Evolutionary conservation across 78 protist species (phyloP), one percentile per base, ranked within the genome.

Genomic region (Cyanophora paradoxa): DNA sequence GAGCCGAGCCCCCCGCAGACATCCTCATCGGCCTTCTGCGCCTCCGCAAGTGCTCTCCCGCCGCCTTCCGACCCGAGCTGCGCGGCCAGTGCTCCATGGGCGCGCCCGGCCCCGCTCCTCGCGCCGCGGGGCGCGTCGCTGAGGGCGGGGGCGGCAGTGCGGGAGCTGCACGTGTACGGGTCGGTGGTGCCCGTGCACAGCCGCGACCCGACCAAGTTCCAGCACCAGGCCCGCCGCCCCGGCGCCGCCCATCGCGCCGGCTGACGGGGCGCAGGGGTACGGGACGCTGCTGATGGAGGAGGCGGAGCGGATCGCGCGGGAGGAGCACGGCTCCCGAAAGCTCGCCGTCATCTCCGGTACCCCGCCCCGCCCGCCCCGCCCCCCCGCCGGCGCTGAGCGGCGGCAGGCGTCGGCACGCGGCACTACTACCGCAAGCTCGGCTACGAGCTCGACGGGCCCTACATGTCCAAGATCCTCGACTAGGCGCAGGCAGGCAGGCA

Each of bases 91-190:
- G n/a, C n/a, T n/a, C n/a, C 76, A 14, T 77, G 31, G 57, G 41
- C n/a, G 19, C 24, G 30, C 16, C 40, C 8, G 26, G 11, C 40
- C 19, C 36, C 40, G 36, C 64, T 58, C 64, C 64, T 58, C 31
- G 64, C 64, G 52, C 52, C 52, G 10, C 52, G n/a, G 50, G n/a
- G n/a, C n/a, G n/a, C n/a, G n/a, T n/a, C n/a, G n/a, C n/a, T n/a
- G n/a, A n/a, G n/a, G n/a, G n/a, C n/a, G n/a, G n/a, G n/a, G n/a
- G n/a, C n/a, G n/a, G n/a, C 94, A 13, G 94, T 96, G 19, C 89
- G 99, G 37, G 99, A 96, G 79, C 87, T 96, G 62, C 99, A 96
- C 46, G 99, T 96, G 36, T 89, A 77, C 77, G 56, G 46, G 57
- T 31, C 69, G 28, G 92, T 81, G 0, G 92, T 89, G n/a, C 81